These are phyloP conservation scores for Fusarium sp. DNA, from an alignment of 2,329 filamentous ascomycete species.

Conservation along the genomic window DNA sequence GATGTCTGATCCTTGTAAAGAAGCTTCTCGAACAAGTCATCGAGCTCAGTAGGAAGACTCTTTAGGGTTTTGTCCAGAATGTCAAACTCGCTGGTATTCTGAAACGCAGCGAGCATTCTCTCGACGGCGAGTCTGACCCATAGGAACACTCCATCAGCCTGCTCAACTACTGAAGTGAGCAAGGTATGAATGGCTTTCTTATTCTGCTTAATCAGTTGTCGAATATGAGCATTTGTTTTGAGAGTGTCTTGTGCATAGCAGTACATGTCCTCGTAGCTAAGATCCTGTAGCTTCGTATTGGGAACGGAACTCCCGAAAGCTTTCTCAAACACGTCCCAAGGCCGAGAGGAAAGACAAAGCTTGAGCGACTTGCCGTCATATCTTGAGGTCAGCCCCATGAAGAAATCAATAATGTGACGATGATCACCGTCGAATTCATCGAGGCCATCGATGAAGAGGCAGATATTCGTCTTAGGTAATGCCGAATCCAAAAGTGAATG, in stretches of 20 bases:
- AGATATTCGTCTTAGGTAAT: conserved; percentile 30
- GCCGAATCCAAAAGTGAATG: conserved; percentile 8
- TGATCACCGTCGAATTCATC: conserved; percentile 54
- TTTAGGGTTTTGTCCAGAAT: background rate
- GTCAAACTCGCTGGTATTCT: background rate
- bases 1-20: conserved; percentile 7
- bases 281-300: conserved; percentile 16
- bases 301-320: conserved; percentile 19
- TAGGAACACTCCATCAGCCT: conserved; percentile 22
- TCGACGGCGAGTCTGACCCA: conserved; percentile 25
- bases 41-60: conserved; percentile 8
- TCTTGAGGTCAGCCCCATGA: conserved; percentile 18
- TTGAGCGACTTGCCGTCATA: conserved; percentile 10
- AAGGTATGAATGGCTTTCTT: background rate
- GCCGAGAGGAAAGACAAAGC: conserved; percentile 19
- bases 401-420: conserved; percentile 47
- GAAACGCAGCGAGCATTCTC: conserved; percentile 5
- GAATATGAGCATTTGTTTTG: background rate
- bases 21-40: conserved; percentile 17
- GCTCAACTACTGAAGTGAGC: background rate
- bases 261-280: conserved; percentile 22
- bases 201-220: background rate
- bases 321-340: conserved; percentile 14
- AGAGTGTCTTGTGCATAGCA: conserved; percentile 13
- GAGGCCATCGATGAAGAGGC: conserved; percentile 52